Evolutionary conservation across 441 rosid genomes (phyloP), one percentile per base, ranked within the genome.

Genomic region (Erodium texanum): DNA sequence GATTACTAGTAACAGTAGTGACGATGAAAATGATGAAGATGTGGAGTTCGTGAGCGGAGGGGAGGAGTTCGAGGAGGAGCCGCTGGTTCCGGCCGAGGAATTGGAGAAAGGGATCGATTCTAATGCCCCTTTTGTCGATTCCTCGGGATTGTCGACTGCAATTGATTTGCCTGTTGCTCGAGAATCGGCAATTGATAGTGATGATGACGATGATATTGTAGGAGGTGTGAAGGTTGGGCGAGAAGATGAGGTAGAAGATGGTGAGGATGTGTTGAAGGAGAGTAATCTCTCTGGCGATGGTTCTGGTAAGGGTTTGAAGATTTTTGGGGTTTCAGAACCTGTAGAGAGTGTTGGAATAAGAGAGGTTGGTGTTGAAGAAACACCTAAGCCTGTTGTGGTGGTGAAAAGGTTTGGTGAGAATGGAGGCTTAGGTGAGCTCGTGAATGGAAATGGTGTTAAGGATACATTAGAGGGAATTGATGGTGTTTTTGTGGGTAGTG

Each of bases 171-270:
- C 61, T 0, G 23, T 54, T 18, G 61, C 22, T 6, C 61, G 61
- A 54, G 61, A 7, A 16, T 54, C 61, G 61, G 20, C 23, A 24
- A 54, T 54, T 54, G 61, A 54, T 54, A 54, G 61, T 54, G 61
- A 54, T 54, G 61, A 54, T n/a, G 48, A 12, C 16, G 61, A 54
- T 16, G 61, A 54, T 54, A 19, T 54, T 54, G 61, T 54, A 7
- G 61, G 61, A 54, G 61, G 61, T 15, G 12, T 5, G 52, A 45
- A 45, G 12, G 15, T 7, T 1, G 45, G 11, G 45, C 12, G 0
- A 0, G 52, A 45, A 15, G 52, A 15, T 10, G 11, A 38, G 45
- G 45, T 1, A 34, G 38, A 34, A 34, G 38, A 34, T 34, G 38
- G 9, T 7, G 38, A 34, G 8, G 38, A 10, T 34, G 38, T 7